Evolutionary conservation across 2,329 filamentous ascomycete genomes (phyloP), one percentile per base, ranked within the genome.

Genomic region (Hysterium pulicare): DNA sequence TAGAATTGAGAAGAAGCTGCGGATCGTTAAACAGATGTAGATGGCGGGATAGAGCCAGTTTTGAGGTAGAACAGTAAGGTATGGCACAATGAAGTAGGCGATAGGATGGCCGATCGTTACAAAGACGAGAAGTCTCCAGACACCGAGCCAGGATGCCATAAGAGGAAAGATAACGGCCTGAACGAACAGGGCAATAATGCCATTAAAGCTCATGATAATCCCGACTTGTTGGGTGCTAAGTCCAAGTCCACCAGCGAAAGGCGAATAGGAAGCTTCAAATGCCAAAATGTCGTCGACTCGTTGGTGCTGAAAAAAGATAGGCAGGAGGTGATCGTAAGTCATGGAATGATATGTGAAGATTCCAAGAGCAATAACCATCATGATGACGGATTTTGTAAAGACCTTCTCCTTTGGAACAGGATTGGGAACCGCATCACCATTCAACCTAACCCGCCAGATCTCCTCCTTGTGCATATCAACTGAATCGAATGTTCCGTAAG

Each of bases 271-370:
- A 4, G 56, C 49, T 9, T 51, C 41, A 34, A 59, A 48, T 13
- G 57, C 49, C 16, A 60, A 48, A 68, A 66, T 44, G 22, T 61
- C 55, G 21, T 58, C 49, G 23, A 54, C 70, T 22, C 79, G 77
- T 31, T 82, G 76, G 55, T 95, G 90, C 64, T 96, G 90, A 39
- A 95, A 81, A 69, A 95, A 96, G 46, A 96, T 95, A 6, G 90
- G 90, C 41, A 95, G 75, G 1, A 96, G 77, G 62, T 95, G 87
- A 59, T 96, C 91, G 67, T 88, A 96, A 0, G 86, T 90, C 90
- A 96, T 96, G 28, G 86, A 89, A 68, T 96, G 90, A 63, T 95
- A 95, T 4, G 89, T 93, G 70, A 95, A 95, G 49, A 96, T 87
- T 33, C 86, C 87, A 36, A 96, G 71, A 1, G 90, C 85, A n/a